Percentiles rank a stretch among this genome's conserved stretches.
These are phyloP conservation scores for Theobroma grandiflorum DNA, from an alignment of 441 rosid genomes.

Conservation along the genomic window DNA sequence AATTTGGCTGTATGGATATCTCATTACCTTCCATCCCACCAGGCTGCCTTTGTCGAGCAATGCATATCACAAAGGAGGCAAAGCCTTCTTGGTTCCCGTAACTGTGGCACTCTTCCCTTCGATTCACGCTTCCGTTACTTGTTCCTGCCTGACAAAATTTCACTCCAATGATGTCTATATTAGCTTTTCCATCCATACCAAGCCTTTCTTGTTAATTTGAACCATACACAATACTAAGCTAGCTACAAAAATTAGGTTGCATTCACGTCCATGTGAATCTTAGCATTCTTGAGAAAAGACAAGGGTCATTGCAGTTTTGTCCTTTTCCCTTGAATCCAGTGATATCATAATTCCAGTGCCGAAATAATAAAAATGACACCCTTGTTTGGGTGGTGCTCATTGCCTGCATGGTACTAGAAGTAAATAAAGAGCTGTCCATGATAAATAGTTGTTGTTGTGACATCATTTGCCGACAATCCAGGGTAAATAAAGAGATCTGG, in stretches of 20 bases:
- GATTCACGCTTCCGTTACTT: constrained; percentile 86
- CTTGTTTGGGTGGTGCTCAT: constrained; percentile 28
- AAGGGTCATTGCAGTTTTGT: constrained; percentile 27
- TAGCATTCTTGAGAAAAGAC: constrained; percentile 17
- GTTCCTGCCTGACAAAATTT: constrained; percentile 61
- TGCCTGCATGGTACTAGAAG: constrained; percentile 14
- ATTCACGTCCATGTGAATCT: not conserved
- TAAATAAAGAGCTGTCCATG: constrained; percentile 6
- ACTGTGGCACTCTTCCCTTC: constrained; percentile 78
- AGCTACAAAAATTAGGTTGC: constrained; percentile 21
- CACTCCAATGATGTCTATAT: constrained; percentile 31
- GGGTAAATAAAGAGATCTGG: not conserved
- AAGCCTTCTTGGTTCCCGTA: constrained; percentile 70
- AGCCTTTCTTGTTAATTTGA: not conserved
- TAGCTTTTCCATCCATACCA: not conserved
- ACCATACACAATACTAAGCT: not conserved
- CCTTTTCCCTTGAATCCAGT: not conserved
- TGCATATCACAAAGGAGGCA: constrained; percentile 76
- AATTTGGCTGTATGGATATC: constrained; percentile 87
- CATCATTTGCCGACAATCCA: not conserved
- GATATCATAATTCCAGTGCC: not conserved
- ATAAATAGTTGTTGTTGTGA: not conserved
- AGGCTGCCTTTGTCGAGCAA: constrained; percentile 82
- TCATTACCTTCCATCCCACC: constrained; percentile 74
- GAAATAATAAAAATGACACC: not conserved